phyloP scores from a whole-genome alignment of 768 basidiomycete genomes.

The Lactifluus pinguis region DNA sequence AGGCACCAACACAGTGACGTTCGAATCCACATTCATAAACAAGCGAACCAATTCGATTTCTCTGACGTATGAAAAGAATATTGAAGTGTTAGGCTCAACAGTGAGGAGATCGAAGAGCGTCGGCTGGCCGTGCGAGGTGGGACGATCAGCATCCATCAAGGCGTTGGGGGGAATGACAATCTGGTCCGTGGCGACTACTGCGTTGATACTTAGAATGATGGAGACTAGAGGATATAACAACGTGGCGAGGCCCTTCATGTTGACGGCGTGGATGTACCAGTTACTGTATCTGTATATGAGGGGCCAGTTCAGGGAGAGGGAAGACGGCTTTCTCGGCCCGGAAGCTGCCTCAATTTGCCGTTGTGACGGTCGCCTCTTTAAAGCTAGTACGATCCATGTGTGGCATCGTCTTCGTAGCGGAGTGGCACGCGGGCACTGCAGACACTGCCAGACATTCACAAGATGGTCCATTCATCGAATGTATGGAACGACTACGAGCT shows the following conservation, averaged over 20 bases:
- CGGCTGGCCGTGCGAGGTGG: conserved; percentile 26
- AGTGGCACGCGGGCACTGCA: conserved; percentile 14
- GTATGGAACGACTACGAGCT: conserved; percentile 31
- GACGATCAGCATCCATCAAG: neutral
- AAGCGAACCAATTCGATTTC: conserved; percentile 53
- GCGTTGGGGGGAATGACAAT: neutral
- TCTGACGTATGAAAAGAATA: conserved; percentile 78
- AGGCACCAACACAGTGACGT: conserved; percentile 64
- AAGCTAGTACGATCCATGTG: conserved; percentile 41
- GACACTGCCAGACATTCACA: conserved; percentile 3
- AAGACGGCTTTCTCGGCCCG: neutral
- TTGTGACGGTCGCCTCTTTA: too few relatives aligned
- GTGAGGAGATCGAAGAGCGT: conserved; percentile 70
- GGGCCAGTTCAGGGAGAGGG: too few relatives aligned
- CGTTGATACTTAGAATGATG: neutral
- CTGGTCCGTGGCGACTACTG: conserved; percentile 2
- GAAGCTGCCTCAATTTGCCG: too few relatives aligned
- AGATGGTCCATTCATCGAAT: conserved; percentile 19
- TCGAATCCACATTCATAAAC: conserved; percentile 29
- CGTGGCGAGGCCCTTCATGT: conserved; percentile 7
- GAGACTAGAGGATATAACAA: neutral
- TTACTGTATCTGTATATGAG: neutral
- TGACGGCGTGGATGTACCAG: too few relatives aligned
- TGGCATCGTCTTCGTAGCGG: conserved; percentile 52
- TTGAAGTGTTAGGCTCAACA: conserved; percentile 63